phyloP scores from a whole-genome alignment of 225 moss, liverwort and hornwort species.

The Polytrichum commune region DNA sequence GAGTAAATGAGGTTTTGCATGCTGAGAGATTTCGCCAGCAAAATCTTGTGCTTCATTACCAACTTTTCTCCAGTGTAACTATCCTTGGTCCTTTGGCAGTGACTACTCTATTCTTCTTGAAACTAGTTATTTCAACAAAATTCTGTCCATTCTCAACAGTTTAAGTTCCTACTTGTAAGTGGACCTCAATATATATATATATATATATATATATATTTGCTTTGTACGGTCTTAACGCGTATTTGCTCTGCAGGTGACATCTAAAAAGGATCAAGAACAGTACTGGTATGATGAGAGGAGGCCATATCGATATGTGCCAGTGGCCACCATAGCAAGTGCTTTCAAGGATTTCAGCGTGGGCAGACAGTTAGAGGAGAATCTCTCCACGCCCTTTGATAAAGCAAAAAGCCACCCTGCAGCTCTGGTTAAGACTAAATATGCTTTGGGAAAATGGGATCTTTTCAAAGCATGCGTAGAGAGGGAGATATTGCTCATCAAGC shows the following conservation, averaged over 20 bases:
- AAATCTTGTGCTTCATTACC: no score
- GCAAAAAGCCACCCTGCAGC: slow-evolving; percentile 76
- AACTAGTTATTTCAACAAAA: no score
- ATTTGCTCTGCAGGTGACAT: slow-evolving; percentile 42
- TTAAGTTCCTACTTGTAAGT: no score
- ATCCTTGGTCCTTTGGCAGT: no score
- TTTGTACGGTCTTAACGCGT: no score
- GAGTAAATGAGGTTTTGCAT: no score
- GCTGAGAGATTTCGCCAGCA: no score
- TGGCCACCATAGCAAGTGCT: slow-evolving; percentile 35
- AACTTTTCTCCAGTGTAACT: no score
- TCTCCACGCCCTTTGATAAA: slow-evolving; percentile 62
- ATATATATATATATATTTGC: no score
- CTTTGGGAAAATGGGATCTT: slow-evolving; percentile 66
- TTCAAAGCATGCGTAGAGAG: slow-evolving; percentile 77
- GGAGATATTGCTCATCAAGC: slow-evolving; percentile 70
- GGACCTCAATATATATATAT: no score
- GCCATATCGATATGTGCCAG: slow-evolving; percentile 45
- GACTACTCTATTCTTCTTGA: no score
- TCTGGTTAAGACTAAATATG: slow-evolving; percentile 66
- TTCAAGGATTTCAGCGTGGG: slow-evolving; percentile 55
- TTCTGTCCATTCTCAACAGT: no score
- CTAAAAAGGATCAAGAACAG: slow-evolving; percentile 62
- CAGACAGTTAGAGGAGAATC: slow-evolving; percentile 48
- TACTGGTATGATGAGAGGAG: slow-evolving; percentile 43